These are phyloP conservation scores for Balakata baccata DNA, from an alignment of 345 rosid species.

Conservation along the genomic window DNA sequence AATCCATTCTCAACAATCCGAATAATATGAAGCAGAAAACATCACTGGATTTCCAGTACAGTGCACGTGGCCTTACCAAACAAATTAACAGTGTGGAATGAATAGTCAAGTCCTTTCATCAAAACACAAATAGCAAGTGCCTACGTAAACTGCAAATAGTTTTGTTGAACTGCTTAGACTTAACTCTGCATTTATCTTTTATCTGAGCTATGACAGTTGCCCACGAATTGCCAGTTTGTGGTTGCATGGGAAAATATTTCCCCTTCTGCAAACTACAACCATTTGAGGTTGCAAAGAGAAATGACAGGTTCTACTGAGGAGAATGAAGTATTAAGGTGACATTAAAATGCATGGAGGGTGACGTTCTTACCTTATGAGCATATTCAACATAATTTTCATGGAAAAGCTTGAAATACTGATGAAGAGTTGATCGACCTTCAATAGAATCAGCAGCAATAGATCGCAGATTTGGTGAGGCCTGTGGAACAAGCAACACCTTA, in stretches of 20 bases:
- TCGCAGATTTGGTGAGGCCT: constrained; percentile 62
- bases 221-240: not conserved
- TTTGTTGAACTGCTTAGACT: not conserved
- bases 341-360: not conserved
- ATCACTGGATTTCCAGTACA: not conserved
- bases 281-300: not conserved
- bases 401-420: constrained; percentile 86
- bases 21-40: not conserved
- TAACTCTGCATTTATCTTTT: not conserved
- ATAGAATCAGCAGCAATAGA: constrained; percentile 80
- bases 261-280: not conserved
- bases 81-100: not conserved
- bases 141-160: not conserved
- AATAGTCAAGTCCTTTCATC: not conserved
- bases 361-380: constrained; percentile 80
- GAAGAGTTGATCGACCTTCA: constrained; percentile 81
- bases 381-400: constrained; percentile 91
- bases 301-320: not conserved
- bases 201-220: not conserved
- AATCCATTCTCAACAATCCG: not conserved
- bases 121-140: not conserved
- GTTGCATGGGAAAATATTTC: not conserved
- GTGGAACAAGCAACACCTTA: constrained; percentile 66
- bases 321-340: not conserved
- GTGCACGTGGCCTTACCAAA: not conserved